Evolutionary conservation across 345 rosid genomes (phyloP).

Genomic region (Populus alba): DNA sequence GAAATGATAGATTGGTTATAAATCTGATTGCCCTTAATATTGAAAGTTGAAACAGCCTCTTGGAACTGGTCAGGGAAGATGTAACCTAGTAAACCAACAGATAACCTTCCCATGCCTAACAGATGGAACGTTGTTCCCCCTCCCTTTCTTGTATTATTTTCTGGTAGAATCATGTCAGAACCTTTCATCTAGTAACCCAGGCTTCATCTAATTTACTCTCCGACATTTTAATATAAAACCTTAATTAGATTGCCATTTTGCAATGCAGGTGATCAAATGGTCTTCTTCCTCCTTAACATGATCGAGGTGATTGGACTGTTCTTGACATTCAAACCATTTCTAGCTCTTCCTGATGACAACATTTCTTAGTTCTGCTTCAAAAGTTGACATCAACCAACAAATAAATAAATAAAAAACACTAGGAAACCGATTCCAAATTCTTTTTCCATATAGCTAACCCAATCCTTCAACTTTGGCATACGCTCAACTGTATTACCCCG

Average conservation of each 20-base stretch:
- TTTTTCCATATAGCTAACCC: not conserved
- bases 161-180: not conserved
- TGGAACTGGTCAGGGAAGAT: not conserved
- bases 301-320: slow-evolving; percentile 48
- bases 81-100: not conserved
- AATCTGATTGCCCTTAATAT: not conserved
- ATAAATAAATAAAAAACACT: not conserved
- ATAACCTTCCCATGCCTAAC: too few relatives aligned
- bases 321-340: slow-evolving; percentile 49
- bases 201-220: not conserved
- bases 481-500: not conserved
- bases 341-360: slow-evolving; percentile 21
- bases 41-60: not conserved
- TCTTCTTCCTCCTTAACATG: slow-evolving; percentile 44
- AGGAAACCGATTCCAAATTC: not conserved
- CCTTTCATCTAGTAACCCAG: not conserved
- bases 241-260: not conserved
- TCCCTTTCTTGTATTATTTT: too few relatives aligned
- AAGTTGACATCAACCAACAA: not conserved
- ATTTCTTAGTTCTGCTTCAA: not conserved
- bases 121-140: too few relatives aligned
- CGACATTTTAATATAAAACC: not conserved
- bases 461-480: not conserved
- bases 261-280: slow-evolving; percentile 41
- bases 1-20: not conserved